Base-by-base conservation (phyloP, 345 rosid species). In the Excoecaria agallocha region DNA sequence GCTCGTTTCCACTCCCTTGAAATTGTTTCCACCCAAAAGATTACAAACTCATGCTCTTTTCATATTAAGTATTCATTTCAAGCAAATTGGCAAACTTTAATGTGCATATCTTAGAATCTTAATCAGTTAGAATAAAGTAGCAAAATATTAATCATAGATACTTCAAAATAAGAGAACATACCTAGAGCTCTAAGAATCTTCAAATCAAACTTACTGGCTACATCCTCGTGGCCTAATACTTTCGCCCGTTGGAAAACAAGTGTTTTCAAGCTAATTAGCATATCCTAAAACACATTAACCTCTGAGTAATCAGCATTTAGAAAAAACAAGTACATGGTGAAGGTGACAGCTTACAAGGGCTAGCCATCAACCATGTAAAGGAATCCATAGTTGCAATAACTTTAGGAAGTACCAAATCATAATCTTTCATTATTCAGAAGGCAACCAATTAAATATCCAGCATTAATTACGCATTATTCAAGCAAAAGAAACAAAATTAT, bases 151-250 rank as follows among this genome's bases (percentile, higher is more conserved):
- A 43, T 43, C 48, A 43, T 10, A 43, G 13, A 0, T 0, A 15
- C 38, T 19, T 37, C 11, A 25, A 17, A 8, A 39, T 2, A 59
- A 4, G 12, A 8, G 52, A 73, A 68, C 75, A 12, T 83, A 90
- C 97, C 92, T 30, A 91, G 77, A 63, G 86, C 87, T 58, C 93
- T 89, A 69, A 93, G 97, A 84, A 72, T 76, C 84, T 85, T 92
- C 68, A 88, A 72, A 85, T 94, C 85, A 74, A 92, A 87, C 39
- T 83, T 81, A 50, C 77, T 68, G 6, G 90, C 92, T 10, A 94
- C 70, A 73, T 89, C 83, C 30, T 82, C 79, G 66, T 76, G 85
- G 60, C 94, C 90, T 60, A 82, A 74, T 35, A 45, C 77, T 77
- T 76, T 83, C 2, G 94, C 89, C 1, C 92, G 91, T 70, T 84